phyloP scores from a whole-genome alignment of 2,329 filamentous ascomycete genomes.

The Sclerotinia subarctica region DNA sequence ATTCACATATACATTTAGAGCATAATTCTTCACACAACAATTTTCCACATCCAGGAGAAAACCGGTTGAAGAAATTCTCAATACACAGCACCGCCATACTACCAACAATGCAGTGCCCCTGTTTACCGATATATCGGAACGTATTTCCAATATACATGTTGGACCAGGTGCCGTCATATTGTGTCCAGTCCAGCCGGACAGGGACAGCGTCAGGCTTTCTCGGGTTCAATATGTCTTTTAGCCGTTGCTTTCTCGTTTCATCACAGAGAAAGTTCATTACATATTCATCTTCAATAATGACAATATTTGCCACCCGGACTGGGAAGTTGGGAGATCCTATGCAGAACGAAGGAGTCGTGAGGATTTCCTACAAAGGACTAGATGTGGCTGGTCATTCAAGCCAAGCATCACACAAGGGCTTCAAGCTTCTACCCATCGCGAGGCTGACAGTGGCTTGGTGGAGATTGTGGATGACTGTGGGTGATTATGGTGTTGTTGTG shows the following conservation, averaged over 20 bases:
- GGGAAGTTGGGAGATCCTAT: background rate
- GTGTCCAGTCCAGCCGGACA: constrained; percentile 9
- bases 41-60: background rate
- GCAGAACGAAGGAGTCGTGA: background rate
- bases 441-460: constrained; percentile 20
- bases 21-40: background rate
- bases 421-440: background rate
- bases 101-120: background rate
- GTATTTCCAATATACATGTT: background rate
- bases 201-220: constrained; percentile 1
- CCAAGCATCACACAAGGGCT: background rate
- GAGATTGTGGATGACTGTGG: background rate
- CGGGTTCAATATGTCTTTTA: background rate
- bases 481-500: background rate
- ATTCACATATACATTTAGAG: background rate
- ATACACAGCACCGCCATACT: background rate
- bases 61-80: background rate
- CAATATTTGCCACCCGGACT: background rate
- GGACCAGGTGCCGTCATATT: background rate
- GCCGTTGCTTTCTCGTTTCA: background rate
- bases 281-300: background rate
- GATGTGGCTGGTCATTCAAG: background rate
- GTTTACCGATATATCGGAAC: background rate
- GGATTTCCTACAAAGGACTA: background rate
- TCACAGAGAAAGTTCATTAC: background rate